A percentile compares a stretch with the other conserved stretches of the same genome.
Conservation (phyloP, 2,329 filamentous ascomycete genomes). For the Metarhizium rileyi region DNA sequence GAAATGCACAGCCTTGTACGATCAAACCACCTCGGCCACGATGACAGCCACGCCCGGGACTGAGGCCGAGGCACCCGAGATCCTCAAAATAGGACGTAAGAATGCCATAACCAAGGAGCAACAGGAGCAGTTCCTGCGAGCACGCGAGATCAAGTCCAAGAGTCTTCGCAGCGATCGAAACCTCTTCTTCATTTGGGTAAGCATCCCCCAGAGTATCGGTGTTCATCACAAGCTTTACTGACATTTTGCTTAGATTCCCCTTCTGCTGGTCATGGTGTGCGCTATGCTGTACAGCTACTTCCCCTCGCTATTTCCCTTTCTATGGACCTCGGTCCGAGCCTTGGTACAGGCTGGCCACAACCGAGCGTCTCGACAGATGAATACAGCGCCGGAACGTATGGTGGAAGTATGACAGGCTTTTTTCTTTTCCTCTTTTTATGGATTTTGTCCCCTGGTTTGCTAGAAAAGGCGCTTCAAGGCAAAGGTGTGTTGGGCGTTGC, state of each 20-base stretch:
- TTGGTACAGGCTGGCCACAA: conserved; percentile 19
- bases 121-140: conserved; percentile 51
- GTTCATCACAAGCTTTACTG: not conserved
- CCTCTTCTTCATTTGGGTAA: conserved; percentile 60
- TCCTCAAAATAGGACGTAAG: conserved; percentile 53
- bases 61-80: conserved; percentile 28
- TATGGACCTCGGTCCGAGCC: conserved; percentile 23
- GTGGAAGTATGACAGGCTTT: conserved; percentile 17
- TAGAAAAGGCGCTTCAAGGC: not conserved
- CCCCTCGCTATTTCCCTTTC: conserved; percentile 34
- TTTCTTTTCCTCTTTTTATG: too few relatives aligned
- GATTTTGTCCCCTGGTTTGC: conserved; percentile 8
- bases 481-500: not conserved
- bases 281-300: conserved; percentile 42
- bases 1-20: conserved; percentile 46
- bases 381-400: conserved; percentile 15
- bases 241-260: conserved; percentile 31
- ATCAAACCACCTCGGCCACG: conserved; percentile 23
- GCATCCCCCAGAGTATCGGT: conserved; percentile 11
- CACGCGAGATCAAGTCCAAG: conserved; percentile 53
- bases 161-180: conserved; percentile 53
- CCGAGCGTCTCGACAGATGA: conserved; percentile 15
- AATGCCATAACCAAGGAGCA: conserved; percentile 56
- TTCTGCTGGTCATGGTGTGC: conserved; percentile 37
- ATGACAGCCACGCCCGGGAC: conserved; percentile 25